phyloP scores from a whole-genome alignment of 2,329 filamentous ascomycete species.

The Phyllosticta ampelicida region DNA sequence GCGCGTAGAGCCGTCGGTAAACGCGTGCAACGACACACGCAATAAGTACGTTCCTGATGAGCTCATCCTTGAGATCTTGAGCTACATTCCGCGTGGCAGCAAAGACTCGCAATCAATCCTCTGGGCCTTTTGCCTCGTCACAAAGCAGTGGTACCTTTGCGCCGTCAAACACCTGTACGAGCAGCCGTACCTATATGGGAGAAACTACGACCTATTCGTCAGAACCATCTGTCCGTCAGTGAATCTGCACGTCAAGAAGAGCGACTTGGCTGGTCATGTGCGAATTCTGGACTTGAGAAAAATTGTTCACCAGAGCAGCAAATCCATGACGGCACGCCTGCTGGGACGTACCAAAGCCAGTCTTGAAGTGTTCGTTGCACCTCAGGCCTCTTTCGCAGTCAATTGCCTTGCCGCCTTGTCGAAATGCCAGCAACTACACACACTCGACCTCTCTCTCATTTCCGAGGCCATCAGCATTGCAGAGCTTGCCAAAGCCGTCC shows the following conservation, averaged over 20 bases:
- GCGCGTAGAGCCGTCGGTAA: background rate
- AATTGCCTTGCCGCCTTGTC: slow-evolving; percentile 47
- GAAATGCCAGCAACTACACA: slow-evolving; percentile 41
- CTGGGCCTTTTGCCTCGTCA: slow-evolving; percentile 39
- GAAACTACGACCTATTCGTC: slow-evolving; percentile 44
- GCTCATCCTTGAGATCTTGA: slow-evolving; percentile 41
- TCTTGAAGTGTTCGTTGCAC: slow-evolving; percentile 46
- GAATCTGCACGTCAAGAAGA: slow-evolving; percentile 38
- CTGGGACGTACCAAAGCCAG: slow-evolving; percentile 43
- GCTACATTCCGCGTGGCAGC: slow-evolving; percentile 28
- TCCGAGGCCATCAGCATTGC: slow-evolving; percentile 39
- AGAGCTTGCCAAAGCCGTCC: slow-evolving; percentile 40
- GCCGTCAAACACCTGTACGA: slow-evolving; percentile 43
- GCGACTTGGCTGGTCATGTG: slow-evolving; percentile 40
- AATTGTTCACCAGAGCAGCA: slow-evolving; percentile 50
- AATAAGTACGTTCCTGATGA: slow-evolving; percentile 42
- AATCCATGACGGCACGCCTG: slow-evolving; percentile 46
- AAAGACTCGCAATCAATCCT: slow-evolving; percentile 37
- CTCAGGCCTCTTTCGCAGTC: slow-evolving; percentile 46
- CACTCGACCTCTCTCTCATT: slow-evolving; percentile 44
- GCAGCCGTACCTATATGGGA: slow-evolving; percentile 40
- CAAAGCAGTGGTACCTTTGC: slow-evolving; percentile 45
- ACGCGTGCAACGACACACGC: background rate
- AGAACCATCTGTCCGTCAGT: slow-evolving; percentile 44
- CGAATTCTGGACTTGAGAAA: slow-evolving; percentile 41